Percentiles rank a stretch among this genome's conserved stretches.
phyloP scores from a whole-genome alignment of 2,329 filamentous ascomycete genomes.

The Aspergillus pseudoterreus region DNA sequence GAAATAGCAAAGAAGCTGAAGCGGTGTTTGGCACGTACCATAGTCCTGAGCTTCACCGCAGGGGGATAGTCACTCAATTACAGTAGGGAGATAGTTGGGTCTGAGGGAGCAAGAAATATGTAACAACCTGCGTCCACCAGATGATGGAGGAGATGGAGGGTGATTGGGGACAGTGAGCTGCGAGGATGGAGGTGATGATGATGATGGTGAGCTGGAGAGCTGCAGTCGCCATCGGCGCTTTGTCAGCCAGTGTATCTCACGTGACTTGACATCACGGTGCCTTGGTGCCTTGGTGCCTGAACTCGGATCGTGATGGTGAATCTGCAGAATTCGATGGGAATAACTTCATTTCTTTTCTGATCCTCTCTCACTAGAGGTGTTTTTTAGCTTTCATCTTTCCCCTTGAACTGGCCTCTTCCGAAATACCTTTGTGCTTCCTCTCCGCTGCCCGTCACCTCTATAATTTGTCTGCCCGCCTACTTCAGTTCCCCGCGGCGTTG shows the following conservation, averaged over 20 bases:
- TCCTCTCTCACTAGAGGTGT: no score
- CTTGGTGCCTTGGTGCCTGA: constrained; percentile 14
- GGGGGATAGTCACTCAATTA: not conserved
- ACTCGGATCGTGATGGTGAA: no score
- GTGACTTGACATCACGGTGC: constrained; percentile 11
- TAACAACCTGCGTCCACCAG: not conserved
- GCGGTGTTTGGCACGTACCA: constrained; percentile 26
- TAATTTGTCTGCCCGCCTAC: no score
- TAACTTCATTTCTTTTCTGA: no score
- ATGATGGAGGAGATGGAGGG: constrained; percentile 13
- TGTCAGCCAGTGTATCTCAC: constrained; percentile 13
- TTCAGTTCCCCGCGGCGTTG: not conserved
- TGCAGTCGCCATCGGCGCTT: constrained; percentile 18
- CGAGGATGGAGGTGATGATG: constrained; percentile 15
- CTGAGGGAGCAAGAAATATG: not conserved
- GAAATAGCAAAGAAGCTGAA: constrained; percentile 5
- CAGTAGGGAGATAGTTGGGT: not conserved
- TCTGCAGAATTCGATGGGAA: no score
- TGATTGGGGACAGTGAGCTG: constrained; percentile 6
- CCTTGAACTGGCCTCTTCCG: no score
- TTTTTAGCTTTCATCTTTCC: no score
- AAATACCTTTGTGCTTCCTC: no score
- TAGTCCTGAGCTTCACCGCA: constrained; percentile 20
- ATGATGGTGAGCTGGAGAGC: constrained; percentile 17
- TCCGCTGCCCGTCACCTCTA: no score